Conservation (phyloP, 2,329 filamentous ascomycete genomes). For the Tympanopsis confertula region DNA sequence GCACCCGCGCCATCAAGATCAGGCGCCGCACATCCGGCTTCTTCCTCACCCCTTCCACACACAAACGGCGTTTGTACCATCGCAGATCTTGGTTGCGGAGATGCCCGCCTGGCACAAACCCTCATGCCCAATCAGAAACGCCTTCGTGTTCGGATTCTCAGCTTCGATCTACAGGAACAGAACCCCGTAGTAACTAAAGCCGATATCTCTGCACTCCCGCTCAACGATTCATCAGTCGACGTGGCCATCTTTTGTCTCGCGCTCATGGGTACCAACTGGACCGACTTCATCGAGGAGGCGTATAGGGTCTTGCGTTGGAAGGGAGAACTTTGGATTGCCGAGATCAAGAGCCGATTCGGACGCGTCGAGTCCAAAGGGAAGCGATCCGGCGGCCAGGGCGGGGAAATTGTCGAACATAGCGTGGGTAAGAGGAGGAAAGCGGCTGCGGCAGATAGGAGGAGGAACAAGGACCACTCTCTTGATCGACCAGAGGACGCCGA, state of each 20-base stretch:
- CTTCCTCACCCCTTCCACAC: slow-evolving; percentile 58
- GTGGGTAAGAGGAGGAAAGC: slow-evolving; percentile 35
- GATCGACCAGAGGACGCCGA: slow-evolving; percentile 39
- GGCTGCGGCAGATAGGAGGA: slow-evolving; percentile 22
- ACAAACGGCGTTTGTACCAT: slow-evolving; percentile 65
- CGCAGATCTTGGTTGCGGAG: slow-evolving; percentile 86
- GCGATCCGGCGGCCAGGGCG: slow-evolving; percentile 26
- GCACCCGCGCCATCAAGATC: too few species aligned
- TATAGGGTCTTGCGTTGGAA: slow-evolving; percentile 85
- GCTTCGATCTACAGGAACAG: slow-evolving; percentile 76
- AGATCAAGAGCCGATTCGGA: slow-evolving; percentile 89
- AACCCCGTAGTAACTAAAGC: slow-evolving; percentile 70
- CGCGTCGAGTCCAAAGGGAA: slow-evolving; percentile 35
- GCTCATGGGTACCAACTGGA: slow-evolving; percentile 98
- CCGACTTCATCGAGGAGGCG: slow-evolving; percentile 90
- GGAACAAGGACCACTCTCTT: slow-evolving; percentile 32
- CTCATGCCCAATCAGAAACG: slow-evolving; percentile 52
- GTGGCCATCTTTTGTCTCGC: slow-evolving; percentile 91
- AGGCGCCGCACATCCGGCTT: slow-evolving; percentile 9
- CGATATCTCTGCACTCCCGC: slow-evolving; percentile 75
- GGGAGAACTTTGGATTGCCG: slow-evolving; percentile 91
- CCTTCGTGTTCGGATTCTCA: slow-evolving; percentile 64
- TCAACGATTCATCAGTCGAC: slow-evolving; percentile 65
- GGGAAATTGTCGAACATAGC: slow-evolving; percentile 24
- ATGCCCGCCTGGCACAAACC: slow-evolving; percentile 66